Evolutionary conservation across 2,329 filamentous ascomycete genomes (phyloP), one percentile per base, ranked within the genome.

Genomic region (Botryotinia globosa): DNA sequence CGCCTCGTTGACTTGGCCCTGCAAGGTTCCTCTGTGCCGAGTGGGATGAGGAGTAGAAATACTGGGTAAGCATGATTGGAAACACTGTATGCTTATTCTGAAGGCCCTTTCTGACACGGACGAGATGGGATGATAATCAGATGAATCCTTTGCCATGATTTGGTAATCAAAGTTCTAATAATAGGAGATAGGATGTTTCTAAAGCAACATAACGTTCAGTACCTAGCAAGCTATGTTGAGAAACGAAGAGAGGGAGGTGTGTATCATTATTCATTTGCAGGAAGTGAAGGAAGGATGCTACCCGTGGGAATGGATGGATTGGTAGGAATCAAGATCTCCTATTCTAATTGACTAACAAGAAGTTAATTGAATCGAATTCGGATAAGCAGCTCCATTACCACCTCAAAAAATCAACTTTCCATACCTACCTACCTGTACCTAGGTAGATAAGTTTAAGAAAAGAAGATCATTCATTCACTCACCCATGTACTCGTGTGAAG

Each of bases 21-120:
- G 63, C 44, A 54, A 29, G 20, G 14, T n/a, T 66, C 39, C 22
- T 66, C 16, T 44, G n/a, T 54, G 12, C 7, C n/a, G 14, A 56
- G 14, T n/a, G n/a, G 45, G 44, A 39, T 37, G 22, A 29, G n/a
- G n/a, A 22, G 29, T 29, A n/a, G 10, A 64, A 37, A 42, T 64
- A n/a, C n/a, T n/a, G n/a, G n/a, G n/a, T n/a, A n/a, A n/a, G n/a
- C n/a, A n/a, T n/a, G n/a, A n/a, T n/a, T n/a, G n/a, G n/a, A n/a
- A n/a, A n/a, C n/a, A n/a, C n/a, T n/a, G n/a, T n/a, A 70, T 64
- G 58, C 58, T 70, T 54, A 63, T 51, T 18, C 37, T 4, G 25
- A 20, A 64, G 68, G 58, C 54, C 44, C 45, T 22, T 48, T 44
- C 68, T 70, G 34, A 70, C 32, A 29, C 20, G 14, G 48, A 70